Evolutionary conservation across 345 rosid genomes (phyloP).

Genomic region (Eucalyptus pauciflora): DNA sequence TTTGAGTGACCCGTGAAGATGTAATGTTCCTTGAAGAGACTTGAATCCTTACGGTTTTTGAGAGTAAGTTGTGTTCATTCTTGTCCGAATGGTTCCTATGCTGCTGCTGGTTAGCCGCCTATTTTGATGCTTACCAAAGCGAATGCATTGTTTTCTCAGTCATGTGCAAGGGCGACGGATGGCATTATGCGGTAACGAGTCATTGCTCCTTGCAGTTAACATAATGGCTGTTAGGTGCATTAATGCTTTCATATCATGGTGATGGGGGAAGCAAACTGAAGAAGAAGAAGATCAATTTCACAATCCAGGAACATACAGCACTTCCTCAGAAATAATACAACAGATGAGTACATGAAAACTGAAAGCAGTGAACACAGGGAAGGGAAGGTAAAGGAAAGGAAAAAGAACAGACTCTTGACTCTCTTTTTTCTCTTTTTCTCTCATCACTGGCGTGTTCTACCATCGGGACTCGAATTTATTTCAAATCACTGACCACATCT

Average conservation of each 20-base stretch:
- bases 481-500: neutral
- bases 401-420: neutral
- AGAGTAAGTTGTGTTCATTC: neutral
- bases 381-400: neutral
- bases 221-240: neutral
- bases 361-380: neutral
- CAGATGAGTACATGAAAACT: conserved; percentile 2
- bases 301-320: neutral
- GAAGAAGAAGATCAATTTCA: neutral
- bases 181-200: neutral
- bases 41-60: neutral
- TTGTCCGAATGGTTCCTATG: neutral
- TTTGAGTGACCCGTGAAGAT: neutral
- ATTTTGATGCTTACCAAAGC: neutral
- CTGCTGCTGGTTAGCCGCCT: neutral
- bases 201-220: neutral
- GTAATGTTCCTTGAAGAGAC: neutral
- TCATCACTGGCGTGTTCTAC: neutral
- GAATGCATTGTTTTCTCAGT: neutral
- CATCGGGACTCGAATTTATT: neutral
- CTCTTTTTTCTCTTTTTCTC: neutral
- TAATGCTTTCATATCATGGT: neutral
- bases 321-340: neutral
- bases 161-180: neutral
- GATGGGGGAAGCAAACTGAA: neutral